These are phyloP conservation scores for Buddleja alternifolia DNA, from an alignment of 257 asterid species.

Conservation along the genomic window DNA sequence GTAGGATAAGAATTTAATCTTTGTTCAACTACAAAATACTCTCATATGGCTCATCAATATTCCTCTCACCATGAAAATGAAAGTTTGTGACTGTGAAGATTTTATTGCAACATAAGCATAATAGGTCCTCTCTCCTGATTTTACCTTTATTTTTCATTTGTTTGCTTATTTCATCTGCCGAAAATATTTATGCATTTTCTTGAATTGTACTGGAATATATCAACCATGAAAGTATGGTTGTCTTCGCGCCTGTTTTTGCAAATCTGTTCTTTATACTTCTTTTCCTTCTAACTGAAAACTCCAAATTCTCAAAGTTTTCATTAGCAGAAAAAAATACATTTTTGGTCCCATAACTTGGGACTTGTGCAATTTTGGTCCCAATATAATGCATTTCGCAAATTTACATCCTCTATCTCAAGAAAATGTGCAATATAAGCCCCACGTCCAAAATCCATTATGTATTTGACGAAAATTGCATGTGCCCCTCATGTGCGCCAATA, in stretches of 20 bases:
- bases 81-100: slow-evolving; percentile 35
- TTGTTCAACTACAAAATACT: slow-evolving; percentile 13
- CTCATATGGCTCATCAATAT: slow-evolving; percentile 35
- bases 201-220: slow-evolving; percentile 36
- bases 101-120: slow-evolving; percentile 49
- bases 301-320: neutral
- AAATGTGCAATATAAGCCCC: too few relatives aligned
- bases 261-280: too few relatives aligned
- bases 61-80: slow-evolving; percentile 40
- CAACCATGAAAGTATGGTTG: slow-evolving; percentile 55
- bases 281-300: neutral
- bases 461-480: too few relatives aligned
- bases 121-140: slow-evolving; percentile 45
- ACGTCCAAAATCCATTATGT: too few relatives aligned
- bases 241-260: too few relatives aligned
- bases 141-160: slow-evolving; percentile 33
- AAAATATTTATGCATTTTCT: slow-evolving; percentile 37
- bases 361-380: too few relatives aligned
- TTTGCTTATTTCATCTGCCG: neutral
- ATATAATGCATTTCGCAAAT: too few relatives aligned
- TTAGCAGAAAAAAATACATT: too few relatives aligned
- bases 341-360: too few relatives aligned
- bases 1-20: slow-evolving; percentile 31
- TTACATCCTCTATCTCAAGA: too few relatives aligned
- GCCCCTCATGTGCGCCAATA: too few relatives aligned